Base-by-base conservation (phyloP, 73 alveolate species). In the Breviolum minutum region DNA sequence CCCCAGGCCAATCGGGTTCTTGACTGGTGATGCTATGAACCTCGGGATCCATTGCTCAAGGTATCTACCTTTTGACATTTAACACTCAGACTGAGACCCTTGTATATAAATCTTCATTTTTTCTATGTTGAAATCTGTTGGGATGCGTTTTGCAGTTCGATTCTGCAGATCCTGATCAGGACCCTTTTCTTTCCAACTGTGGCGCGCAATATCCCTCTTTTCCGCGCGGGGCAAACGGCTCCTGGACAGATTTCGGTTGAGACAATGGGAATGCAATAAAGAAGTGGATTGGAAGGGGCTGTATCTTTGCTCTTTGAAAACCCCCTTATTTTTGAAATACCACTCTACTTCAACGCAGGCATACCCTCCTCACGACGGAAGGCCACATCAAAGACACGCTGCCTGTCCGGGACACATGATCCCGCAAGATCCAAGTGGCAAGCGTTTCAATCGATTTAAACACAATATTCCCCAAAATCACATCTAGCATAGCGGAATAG, bases 141-240 rank as follows among this genome's bases (percentile, higher is more conserved):
- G 3, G 54, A 40, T 40, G 54, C 54, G 54, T 40, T 40, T 40
- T 40, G 54, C 82, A 71, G 10, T 8, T 20, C 29, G 30, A 11
- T 30, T 20, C 81, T 8, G 40, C 26, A 8, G 40, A 20, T 17
- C 81, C 29, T 30, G 26, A 71, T 30, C 13, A 7, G 32, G 1
- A 74, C 24, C 85, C 12, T 6, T 2, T 66, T 80, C 13, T 80
- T 80, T 30, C 54, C 54, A 40, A 40, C 54, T 40, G 54, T 48
- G 66, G 68, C 7, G 68, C 68, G 88, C 30, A 12, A 16, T 80
- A 40, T 48, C 69, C 69, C 17, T 8, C 88, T 80, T 32, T 80
- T 80, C 88, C 88, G 88, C 88, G 16, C 29, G 88, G 88, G 69
- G 88, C 88, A 80, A 80, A 80, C 88, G 88, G 88, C 88, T 80